These are phyloP conservation scores for Rosa rugosa DNA, from an alignment of 306 rosid species.

Conservation along the genomic window DNA sequence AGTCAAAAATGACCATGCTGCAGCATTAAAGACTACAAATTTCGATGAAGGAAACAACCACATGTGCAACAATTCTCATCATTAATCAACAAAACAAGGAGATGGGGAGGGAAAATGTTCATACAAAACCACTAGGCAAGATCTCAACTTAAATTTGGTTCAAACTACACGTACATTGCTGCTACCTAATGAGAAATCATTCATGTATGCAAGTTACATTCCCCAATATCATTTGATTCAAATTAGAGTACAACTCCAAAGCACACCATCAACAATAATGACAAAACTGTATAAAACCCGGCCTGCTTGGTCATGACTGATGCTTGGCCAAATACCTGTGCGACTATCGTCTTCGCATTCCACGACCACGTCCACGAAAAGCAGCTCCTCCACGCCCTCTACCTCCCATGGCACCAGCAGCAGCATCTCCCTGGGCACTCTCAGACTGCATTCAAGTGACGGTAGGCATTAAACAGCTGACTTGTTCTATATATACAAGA, in stretches of 20 bases:
- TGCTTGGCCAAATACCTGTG: background rate
- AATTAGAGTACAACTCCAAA: background rate
- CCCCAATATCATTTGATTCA: background rate
- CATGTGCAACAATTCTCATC: background rate
- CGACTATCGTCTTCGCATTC: constrained; percentile 75
- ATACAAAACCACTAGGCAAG: background rate
- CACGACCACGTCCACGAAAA: constrained; percentile 83
- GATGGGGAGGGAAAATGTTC: background rate
- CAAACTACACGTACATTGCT: background rate
- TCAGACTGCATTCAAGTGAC: constrained; percentile 63
- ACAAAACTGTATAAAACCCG: constrained; percentile 12
- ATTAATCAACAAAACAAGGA: background rate
- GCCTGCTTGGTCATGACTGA: constrained; percentile 3
- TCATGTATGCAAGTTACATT: background rate
- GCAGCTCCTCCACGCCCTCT: constrained; percentile 68
- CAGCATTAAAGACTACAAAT: background rate
- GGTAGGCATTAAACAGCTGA: constrained; percentile 7
- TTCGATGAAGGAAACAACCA: background rate
- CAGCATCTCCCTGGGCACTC: constrained; percentile 99
- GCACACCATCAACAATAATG: constrained; percentile 10
- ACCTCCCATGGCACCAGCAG: constrained; percentile 97
- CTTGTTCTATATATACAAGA: background rate
- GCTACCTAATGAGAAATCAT: background rate
- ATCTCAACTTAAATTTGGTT: background rate
- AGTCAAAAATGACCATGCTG: too few species aligned